phyloP scores from a whole-genome alignment of 345 rosid species.

The Erucastrum elatum region DNA sequence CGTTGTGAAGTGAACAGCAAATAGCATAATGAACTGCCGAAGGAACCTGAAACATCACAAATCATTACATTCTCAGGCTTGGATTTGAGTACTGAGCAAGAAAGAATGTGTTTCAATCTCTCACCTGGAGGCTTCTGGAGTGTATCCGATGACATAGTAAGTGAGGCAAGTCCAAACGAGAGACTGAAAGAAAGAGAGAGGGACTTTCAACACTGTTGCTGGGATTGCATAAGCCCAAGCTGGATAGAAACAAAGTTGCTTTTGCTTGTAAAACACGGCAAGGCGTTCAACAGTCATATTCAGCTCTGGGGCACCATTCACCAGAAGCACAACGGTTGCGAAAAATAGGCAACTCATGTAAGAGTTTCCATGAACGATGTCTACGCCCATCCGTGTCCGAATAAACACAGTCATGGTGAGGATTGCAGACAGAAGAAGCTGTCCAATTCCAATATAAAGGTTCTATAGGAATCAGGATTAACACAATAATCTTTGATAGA shows the following conservation, averaged over 20 bases:
- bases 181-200: slow-evolving; percentile 59
- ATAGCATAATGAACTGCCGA: slow-evolving; percentile 57
- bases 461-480: neutral
- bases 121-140: slow-evolving; percentile 72
- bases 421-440: slow-evolving; percentile 59
- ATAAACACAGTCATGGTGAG: slow-evolving; percentile 63
- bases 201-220: slow-evolving; percentile 78
- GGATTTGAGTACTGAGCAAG: neutral
- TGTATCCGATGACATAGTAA: slow-evolving; percentile 76
- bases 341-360: slow-evolving; percentile 75
- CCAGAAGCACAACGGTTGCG: slow-evolving; percentile 46
- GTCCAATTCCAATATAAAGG: slow-evolving; percentile 18
- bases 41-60: slow-evolving; percentile 59
- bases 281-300: slow-evolving; percentile 72
- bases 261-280: slow-evolving; percentile 90
- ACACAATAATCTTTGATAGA: neutral
- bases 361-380: slow-evolving; percentile 66
- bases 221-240: slow-evolving; percentile 90
- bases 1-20: slow-evolving; percentile 59
- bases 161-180: slow-evolving; percentile 64
- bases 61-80: neutral
- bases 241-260: slow-evolving; percentile 79
- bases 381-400: slow-evolving; percentile 70
- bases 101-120: neutral
- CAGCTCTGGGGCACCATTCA: slow-evolving; percentile 77